Evolutionary conservation across 2,329 filamentous ascomycete species (phyloP).

Genomic region (Colletotrichum australisinense): DNA sequence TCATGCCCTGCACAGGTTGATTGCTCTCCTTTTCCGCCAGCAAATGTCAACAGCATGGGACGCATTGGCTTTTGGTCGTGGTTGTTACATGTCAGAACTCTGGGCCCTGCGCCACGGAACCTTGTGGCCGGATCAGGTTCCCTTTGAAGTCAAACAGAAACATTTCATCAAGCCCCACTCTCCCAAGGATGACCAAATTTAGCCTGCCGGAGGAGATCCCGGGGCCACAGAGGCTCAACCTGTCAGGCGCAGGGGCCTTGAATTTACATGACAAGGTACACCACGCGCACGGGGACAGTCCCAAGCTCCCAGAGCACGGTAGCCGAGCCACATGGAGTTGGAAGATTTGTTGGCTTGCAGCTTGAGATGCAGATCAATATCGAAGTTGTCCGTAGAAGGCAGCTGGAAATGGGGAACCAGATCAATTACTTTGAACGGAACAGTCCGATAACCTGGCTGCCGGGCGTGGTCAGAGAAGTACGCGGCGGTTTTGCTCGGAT

Average conservation of each 20-base stretch:
- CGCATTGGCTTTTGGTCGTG: neutral
- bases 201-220: slow-evolving; percentile 10
- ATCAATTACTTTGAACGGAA: slow-evolving; percentile 18
- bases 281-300: neutral
- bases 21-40: neutral
- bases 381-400: neutral
- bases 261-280: neutral
- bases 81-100: slow-evolving; percentile 29
- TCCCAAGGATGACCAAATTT: slow-evolving; percentile 4
- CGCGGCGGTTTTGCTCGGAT: neutral
- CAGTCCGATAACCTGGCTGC: slow-evolving; percentile 5
- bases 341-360: neutral
- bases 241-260: slow-evolving; percentile 2
- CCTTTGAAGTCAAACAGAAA: slow-evolving; percentile 30
- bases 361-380: slow-evolving; percentile 15
- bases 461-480: neutral
- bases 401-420: neutral
- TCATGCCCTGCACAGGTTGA: neutral
- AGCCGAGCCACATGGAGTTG: neutral
- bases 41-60: neutral
- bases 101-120: slow-evolving; percentile 14
- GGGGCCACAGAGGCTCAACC: slow-evolving; percentile 9
- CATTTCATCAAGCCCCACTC: neutral
- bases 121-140: slow-evolving; percentile 15
- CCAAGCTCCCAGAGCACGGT: neutral